phyloP scores from a whole-genome alignment of 1,284 basidiomycete genomes.

The Wallemia mellicola region DNA sequence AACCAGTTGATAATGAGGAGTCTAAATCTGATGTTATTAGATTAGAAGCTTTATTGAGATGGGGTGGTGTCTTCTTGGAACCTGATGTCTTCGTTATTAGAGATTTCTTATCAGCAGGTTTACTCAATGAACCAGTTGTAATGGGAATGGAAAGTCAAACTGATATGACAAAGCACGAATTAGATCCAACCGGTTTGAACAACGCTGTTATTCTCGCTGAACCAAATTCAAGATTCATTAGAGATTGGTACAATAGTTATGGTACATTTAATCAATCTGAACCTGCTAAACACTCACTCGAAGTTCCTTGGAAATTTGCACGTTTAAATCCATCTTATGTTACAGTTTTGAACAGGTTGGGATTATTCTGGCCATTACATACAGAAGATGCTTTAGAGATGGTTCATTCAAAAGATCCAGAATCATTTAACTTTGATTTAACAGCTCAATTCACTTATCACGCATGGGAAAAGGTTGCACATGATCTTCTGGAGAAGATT shows the following conservation, averaged over 20 bases:
- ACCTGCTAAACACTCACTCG: slow-evolving; percentile 19
- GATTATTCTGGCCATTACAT: slow-evolving; percentile 23
- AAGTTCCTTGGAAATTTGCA: slow-evolving; percentile 14
- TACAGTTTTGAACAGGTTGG: slow-evolving; percentile 18
- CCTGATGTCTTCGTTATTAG: slow-evolving; percentile 9
- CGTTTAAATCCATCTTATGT: slow-evolving; percentile 16
- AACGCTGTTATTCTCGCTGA: slow-evolving; percentile 20
- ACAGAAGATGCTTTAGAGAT: neutral
- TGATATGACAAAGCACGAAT: slow-evolving; percentile 8
- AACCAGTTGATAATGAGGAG: slow-evolving; percentile 11
- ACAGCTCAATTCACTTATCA: slow-evolving; percentile 18
- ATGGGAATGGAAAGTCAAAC: slow-evolving; percentile 2
- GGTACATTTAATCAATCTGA: slow-evolving; percentile 15
- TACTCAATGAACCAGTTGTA: slow-evolving; percentile 16
- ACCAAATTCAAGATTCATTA: slow-evolving; percentile 17
- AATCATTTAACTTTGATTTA: slow-evolving; percentile 11
- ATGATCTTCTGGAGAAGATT: slow-evolving; percentile 13
- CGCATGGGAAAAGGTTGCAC: slow-evolving; percentile 18
- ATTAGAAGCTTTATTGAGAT: slow-evolving; percentile 15
- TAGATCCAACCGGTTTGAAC: slow-evolving; percentile 16
- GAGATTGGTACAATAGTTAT: slow-evolving; percentile 17
- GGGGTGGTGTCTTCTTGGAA: slow-evolving; percentile 21
- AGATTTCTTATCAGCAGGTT: slow-evolving; percentile 11
- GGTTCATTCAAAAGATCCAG: slow-evolving; percentile 1
- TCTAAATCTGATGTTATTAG: slow-evolving; percentile 18